A percentile compares a stretch with the other conserved stretches of the same genome.
Evolutionary conservation across 305 asterid species (phyloP).

Genomic region (Withania somnifera): DNA sequence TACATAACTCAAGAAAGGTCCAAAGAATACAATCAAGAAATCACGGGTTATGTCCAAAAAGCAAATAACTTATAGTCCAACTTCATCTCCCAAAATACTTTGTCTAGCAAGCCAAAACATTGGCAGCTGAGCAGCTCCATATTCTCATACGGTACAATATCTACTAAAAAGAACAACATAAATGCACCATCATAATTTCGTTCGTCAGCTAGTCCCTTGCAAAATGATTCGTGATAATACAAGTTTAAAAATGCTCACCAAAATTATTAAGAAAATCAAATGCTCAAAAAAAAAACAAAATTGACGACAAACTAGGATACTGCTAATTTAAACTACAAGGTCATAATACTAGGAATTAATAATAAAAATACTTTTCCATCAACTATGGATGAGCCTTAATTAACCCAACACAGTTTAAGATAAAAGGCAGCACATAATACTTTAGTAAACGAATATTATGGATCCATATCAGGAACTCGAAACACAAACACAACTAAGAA

Average conservation of each 20-base stretch:
- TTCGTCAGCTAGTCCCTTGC: background rate
- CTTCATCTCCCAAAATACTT: background rate
- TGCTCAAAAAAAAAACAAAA: background rate
- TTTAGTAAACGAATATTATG: background rate
- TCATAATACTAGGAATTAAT: slow-evolving; percentile 1
- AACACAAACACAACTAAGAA: slow-evolving; percentile 15
- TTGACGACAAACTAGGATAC: background rate
- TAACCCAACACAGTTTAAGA: slow-evolving; percentile 14
- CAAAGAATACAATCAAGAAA: background rate
- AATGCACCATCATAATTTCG: background rate
- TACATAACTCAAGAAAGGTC: background rate
- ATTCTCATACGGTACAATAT: background rate
- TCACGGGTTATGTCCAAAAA: background rate
- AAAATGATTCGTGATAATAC: background rate
- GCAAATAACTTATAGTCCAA: background rate
- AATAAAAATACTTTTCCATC: slow-evolving; percentile 5
- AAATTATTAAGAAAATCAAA: background rate
- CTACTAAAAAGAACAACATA: background rate
- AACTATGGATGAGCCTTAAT: slow-evolving; percentile 7
- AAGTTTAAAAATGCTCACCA: background rate
- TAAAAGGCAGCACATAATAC: slow-evolving; percentile 5
- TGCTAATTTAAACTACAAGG: slow-evolving; percentile 2
- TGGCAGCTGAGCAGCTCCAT: background rate
- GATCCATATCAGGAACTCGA: slow-evolving; percentile 7
- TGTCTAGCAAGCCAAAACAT: background rate